Evolutionary conservation across 2,329 filamentous ascomycete genomes (phyloP).

Genomic region (Colletotrichum tofieldiae): DNA sequence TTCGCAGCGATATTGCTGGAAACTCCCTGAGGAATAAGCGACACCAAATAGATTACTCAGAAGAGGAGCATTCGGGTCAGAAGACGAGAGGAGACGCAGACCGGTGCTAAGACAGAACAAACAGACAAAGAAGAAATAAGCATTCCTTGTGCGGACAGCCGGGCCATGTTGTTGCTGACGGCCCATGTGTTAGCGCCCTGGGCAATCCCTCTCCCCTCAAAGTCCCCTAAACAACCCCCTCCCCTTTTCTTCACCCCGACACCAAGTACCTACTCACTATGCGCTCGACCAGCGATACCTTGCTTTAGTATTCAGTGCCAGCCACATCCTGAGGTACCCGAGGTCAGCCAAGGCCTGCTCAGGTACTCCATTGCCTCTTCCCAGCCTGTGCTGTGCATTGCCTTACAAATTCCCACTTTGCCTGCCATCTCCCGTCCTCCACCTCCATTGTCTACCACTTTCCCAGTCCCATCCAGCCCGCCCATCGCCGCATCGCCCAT

Average conservation of each 20-base stretch:
- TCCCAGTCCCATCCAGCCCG: neutral
- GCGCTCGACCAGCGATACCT: neutral
- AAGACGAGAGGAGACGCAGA: neutral
- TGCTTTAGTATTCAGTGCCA: neutral
- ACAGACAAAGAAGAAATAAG: neutral
- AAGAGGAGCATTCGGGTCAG: neutral
- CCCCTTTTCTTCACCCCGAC: conserved; percentile 7
- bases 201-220: conserved; percentile 5
- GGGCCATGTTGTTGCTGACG: conserved; percentile 9
- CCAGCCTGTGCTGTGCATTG: conserved; percentile 6
- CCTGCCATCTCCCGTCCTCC: conserved; percentile 23
- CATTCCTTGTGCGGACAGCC: conserved; percentile 5
- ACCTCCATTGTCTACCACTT: neutral
- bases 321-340: neutral
- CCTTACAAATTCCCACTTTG: conserved; percentile 1
- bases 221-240: conserved; percentile 15
- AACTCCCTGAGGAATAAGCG: neutral
- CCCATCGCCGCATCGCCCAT: neutral
- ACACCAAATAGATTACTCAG: conserved; percentile 17
- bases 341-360: neutral
- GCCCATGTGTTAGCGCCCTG: conserved; percentile 5
- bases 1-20: neutral
- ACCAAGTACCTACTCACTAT: neutral
- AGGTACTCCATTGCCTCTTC: neutral
- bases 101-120: neutral